phyloP scores from a whole-genome alignment of 2,329 filamentous ascomycete genomes.

The Pseudopithomyces maydicus region DNA sequence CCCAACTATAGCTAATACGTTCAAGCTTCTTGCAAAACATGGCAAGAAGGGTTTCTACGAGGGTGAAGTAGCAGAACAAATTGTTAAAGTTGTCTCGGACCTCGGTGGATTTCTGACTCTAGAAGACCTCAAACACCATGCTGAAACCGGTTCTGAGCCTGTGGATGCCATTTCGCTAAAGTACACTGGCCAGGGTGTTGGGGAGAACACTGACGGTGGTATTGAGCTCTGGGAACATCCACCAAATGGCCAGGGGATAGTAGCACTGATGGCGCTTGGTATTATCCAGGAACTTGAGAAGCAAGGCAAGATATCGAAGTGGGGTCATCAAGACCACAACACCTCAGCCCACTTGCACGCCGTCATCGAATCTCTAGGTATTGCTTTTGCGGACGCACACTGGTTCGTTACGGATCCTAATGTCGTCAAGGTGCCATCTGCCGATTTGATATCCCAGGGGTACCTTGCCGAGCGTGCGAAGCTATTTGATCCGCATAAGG shows the following conservation, averaged over 20 bases:
- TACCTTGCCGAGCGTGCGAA: slow-evolving; percentile 76
- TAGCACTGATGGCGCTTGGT: slow-evolving; percentile 91
- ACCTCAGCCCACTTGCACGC: slow-evolving; percentile 75
- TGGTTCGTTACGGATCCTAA: slow-evolving; percentile 92
- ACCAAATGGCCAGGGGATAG: slow-evolving; percentile 93
- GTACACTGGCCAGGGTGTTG: slow-evolving; percentile 70
- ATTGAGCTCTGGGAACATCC: slow-evolving; percentile 96
- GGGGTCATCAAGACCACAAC: slow-evolving; percentile 77
- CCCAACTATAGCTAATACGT: slow-evolving; percentile 78
- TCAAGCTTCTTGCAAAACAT: slow-evolving; percentile 75
- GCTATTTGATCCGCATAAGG: slow-evolving; percentile 63
- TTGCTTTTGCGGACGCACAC: slow-evolving; percentile 85
- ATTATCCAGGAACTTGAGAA: slow-evolving; percentile 87
- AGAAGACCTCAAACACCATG: slow-evolving; percentile 80
- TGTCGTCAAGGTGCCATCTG: slow-evolving; percentile 69
- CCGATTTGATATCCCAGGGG: slow-evolving; percentile 69
- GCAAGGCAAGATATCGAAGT: slow-evolving; percentile 73
- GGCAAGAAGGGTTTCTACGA: slow-evolving; percentile 92
- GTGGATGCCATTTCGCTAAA: slow-evolving; percentile 83
- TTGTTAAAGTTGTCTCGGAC: slow-evolving; percentile 77
- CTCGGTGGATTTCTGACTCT: slow-evolving; percentile 79
- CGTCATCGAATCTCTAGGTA: slow-evolving; percentile 83
- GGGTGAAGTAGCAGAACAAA: slow-evolving; percentile 78
- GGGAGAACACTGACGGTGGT: slow-evolving; percentile 56
- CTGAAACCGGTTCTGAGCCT: slow-evolving; percentile 74